Conservation (phyloP, 2,329 filamentous ascomycete genomes). For the Aspergillus ibericus region DNA sequence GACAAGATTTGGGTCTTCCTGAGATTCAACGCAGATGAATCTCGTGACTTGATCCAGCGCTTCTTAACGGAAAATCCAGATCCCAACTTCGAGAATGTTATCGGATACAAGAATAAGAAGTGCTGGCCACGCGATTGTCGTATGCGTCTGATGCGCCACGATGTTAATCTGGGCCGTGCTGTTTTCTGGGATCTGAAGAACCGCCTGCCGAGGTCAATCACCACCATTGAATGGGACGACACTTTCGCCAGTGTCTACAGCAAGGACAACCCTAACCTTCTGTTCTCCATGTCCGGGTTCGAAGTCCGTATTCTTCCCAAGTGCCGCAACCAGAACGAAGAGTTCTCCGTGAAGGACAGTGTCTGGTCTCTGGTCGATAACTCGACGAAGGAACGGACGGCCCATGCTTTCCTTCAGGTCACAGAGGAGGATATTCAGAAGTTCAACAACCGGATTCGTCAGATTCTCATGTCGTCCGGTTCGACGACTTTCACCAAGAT, state of each 20-base stretch:
- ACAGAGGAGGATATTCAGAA: conserved; percentile 98
- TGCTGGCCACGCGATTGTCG: conserved; percentile 97
- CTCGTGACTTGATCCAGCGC: conserved; percentile 90
- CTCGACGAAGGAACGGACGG: conserved; percentile 92
- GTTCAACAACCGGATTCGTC: conserved; percentile 97
- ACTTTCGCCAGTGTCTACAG: conserved; percentile 98
- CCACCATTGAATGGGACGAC: conserved; percentile 98
- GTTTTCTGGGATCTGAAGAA: conserved; percentile 99
- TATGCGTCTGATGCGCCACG: conserved; percentile 98
- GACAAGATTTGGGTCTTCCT: conserved; percentile 99
- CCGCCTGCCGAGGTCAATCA: conserved; percentile 86
- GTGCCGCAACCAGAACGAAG: conserved; percentile 89
- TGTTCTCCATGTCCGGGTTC: conserved; percentile 98
- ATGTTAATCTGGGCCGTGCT: conserved; percentile 94
- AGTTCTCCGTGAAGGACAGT: conserved; percentile 96
- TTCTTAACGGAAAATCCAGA: conserved; percentile 98
- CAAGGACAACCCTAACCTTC: conserved; percentile 90
- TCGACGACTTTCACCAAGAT: conserved; percentile 99
- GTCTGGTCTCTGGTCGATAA: conserved; percentile 98
- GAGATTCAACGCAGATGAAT: conserved; percentile 90
- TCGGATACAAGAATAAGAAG: conserved; percentile 98
- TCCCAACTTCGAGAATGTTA: conserved; percentile 98
- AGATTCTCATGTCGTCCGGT: conserved; percentile 99
- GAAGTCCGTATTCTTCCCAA: conserved; percentile 96
- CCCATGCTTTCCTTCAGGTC: conserved; percentile 95